These are phyloP conservation scores for Zygosaccharomyces pseudobailii DNA, from an alignment of 1,139 yeast species.

Conservation along the genomic window DNA sequence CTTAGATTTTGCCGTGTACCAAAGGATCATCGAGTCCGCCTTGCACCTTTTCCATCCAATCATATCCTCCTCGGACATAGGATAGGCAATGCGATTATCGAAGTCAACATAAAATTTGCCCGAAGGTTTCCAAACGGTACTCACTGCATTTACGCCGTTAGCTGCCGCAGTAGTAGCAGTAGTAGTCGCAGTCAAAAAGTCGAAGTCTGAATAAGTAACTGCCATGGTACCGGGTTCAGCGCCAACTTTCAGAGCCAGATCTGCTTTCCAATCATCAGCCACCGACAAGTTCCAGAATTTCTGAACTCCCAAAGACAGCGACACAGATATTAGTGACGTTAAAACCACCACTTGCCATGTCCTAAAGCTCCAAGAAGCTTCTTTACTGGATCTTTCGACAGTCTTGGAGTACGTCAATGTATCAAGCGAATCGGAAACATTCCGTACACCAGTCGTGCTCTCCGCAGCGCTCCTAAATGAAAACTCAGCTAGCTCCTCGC, in stretches of 20 bases:
- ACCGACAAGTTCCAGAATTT: constrained; percentile 12
- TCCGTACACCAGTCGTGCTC: not conserved
- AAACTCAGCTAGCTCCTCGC: constrained; percentile 14
- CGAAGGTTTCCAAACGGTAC: constrained; percentile 15
- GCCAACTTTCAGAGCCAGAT: not conserved
- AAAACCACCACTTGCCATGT: constrained; percentile 1
- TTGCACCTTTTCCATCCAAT: constrained; percentile 13
- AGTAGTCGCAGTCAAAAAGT: constrained; percentile 4
- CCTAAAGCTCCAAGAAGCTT: not conserved
- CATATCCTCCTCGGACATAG: constrained; percentile 11
- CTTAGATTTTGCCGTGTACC: constrained; percentile 11
- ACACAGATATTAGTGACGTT: not conserved
- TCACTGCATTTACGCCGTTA: not conserved
- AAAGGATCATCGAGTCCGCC: constrained; percentile 11
- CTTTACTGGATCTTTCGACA: not conserved
- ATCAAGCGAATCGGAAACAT: constrained; percentile 8
- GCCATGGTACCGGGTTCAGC: constrained; percentile 2
- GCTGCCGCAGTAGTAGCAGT: not conserved
- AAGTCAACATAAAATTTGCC: constrained; percentile 20
- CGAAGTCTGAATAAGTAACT: constrained; percentile 8
- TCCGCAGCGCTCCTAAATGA: constrained; percentile 6
- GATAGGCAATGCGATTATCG: constrained; percentile 19
- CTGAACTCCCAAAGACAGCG: not conserved
- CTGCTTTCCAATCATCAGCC: not conserved
- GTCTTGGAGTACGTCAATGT: constrained; percentile 10